Base-by-base conservation (phyloP, 228 moss, liverwort and hornwort genomes). In the Sphagnum fallax region DNA sequence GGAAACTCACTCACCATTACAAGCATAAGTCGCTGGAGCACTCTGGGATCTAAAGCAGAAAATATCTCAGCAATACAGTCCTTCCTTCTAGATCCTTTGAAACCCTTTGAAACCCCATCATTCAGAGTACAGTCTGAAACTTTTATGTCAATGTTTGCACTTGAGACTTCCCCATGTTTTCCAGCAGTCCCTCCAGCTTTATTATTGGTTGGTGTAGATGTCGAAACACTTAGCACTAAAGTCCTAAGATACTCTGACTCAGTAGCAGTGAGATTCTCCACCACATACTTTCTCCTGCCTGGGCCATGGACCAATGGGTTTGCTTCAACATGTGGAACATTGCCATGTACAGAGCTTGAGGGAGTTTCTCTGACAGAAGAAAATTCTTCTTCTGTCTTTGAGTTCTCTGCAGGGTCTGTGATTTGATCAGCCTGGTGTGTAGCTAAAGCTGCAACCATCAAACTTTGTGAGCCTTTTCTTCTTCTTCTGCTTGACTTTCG, bases 1-100 rank as follows among this genome's bases (percentile, higher is more conserved):
- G 89, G 89, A 77, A 87, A 96, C 13, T 87, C 84, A 4, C 63
- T 64, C 76, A 82, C 87, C 89, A 96, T 90, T 52, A 88, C 83
- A 32, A 86, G 73, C 69, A 92, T 61, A 57, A 82, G 73, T 9
- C 86, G 83, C 69, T 92, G 92, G 14, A 96, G 77, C 14, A 84
- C 88, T 50, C 67, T 61, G 53, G 89, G 78, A 69, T 74, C 75
- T 47, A 86, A 60, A 51, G 77, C 71, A 49, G 80, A 72, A 50
- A 95, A 78, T 5, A 86, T 77, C 75, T 72, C 68, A 62, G 90
- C 78, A 10, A 86, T 65, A 64, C 68, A 16, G 59, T 90, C 88
- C 18, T 48, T 65, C 61, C 52, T 72, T 59, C 62, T 18, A 0
- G 48, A 53, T 48, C 5, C 51, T 11, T 47, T 47, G 14, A 6